Evolutionary conservation across 2,329 filamentous ascomycete species (phyloP).

Genomic region (Xylaria sp.): DNA sequence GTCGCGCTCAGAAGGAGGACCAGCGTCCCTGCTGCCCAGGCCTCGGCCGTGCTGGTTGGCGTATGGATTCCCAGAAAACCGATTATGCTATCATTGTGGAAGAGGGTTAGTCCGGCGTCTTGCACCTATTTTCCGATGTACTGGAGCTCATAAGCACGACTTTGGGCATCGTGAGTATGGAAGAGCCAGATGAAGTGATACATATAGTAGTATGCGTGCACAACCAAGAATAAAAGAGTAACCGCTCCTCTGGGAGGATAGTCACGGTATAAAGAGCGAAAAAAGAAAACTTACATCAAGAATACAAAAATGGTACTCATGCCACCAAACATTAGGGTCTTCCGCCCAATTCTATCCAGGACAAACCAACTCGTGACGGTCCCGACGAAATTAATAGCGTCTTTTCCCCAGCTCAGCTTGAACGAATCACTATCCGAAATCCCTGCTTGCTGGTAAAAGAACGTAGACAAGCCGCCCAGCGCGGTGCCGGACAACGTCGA

Average conservation of each 20-base stretch:
- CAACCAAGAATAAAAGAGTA: neutral
- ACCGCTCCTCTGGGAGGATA: neutral
- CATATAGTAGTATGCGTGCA: neutral
- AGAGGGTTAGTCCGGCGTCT: neutral
- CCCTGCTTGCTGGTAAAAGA: slow-evolving; percentile 46
- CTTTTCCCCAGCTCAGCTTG: slow-evolving; percentile 44
- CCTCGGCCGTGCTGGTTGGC: slow-evolving; percentile 49
- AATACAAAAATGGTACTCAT: slow-evolving; percentile 47
- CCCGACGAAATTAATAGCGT: slow-evolving; percentile 48
- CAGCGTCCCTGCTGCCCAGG: slow-evolving; percentile 49
- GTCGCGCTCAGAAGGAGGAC: slow-evolving; percentile 50
- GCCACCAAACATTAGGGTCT: slow-evolving; percentile 48
- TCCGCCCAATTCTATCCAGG: slow-evolving; percentile 47
- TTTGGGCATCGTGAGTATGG: neutral
- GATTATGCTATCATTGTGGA: slow-evolving; percentile 34
- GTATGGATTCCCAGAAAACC: slow-evolving; percentile 40
- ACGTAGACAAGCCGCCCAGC: slow-evolving; percentile 44
- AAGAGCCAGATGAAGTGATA: neutral
- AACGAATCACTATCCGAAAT: slow-evolving; percentile 42
- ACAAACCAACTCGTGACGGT: slow-evolving; percentile 50
- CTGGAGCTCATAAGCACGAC: too few relatives aligned
- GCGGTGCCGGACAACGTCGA: slow-evolving; percentile 41
- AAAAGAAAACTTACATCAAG: slow-evolving; percentile 43
- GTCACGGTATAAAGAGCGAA: neutral
- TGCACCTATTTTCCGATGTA: neutral